These are phyloP conservation scores for Avena atlantica DNA, from an alignment of 176 grass and related monocot genomes.

Conservation along the genomic window DNA sequence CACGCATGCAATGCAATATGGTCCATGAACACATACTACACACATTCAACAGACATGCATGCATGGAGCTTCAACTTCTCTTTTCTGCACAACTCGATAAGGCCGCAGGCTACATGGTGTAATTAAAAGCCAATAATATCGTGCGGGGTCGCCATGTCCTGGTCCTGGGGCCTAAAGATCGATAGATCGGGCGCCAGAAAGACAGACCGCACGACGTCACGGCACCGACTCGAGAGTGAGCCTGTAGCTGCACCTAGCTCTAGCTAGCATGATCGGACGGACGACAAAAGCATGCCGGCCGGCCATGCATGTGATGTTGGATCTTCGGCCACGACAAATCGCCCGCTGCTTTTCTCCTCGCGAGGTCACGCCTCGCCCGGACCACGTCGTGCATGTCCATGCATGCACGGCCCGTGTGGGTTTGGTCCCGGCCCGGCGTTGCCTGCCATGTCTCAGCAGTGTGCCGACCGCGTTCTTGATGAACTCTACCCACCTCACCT, in stretches of 20 bases:
- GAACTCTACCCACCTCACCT: conserved; percentile 22
- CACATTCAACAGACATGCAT: not conserved
- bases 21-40: not conserved
- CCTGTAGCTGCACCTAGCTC: not conserved
- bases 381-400: conserved; percentile 13
- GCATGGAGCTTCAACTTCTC: conserved; percentile 22
- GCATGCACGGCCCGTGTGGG: conserved; percentile 21
- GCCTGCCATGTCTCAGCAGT: not conserved
- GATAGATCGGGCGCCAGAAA: not conserved
- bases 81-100: conserved; percentile 36
- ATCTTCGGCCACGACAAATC: conserved; percentile 38
- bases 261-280: conserved; percentile 13
- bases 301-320: conserved; percentile 44
- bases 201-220: conserved; percentile 10
- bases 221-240: conserved; percentile 19
- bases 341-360: conserved; percentile 18
- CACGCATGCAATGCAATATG: conserved; percentile 10
- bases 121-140: no score
- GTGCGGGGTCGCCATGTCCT: no score
- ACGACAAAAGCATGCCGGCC: conserved; percentile 30
- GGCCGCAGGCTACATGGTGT: not conserved
- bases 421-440: conserved; percentile 34
- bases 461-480: not conserved
- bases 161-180: not conserved
- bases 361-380: conserved; percentile 6